A percentile compares a stretch with the other conserved stretches of the same genome.
Conservation (phyloP, 176 grass and related monocot species). For the Urochloa ruziziensis region DNA sequence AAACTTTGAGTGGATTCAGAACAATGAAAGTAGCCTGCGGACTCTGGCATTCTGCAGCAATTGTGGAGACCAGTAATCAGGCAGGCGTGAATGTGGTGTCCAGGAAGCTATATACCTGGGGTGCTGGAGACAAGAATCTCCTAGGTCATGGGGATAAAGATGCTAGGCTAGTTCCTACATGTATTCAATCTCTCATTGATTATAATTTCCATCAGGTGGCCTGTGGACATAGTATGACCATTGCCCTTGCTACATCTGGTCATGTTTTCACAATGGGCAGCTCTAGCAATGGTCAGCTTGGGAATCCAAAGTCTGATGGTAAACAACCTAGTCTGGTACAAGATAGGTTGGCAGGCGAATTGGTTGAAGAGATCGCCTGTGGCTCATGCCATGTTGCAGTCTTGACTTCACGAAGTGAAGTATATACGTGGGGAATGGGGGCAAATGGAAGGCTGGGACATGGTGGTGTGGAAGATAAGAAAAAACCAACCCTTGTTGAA, state of each 20-base stretch:
- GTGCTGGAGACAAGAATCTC: slow-evolving; percentile 74
- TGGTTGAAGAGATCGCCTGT: slow-evolving; percentile 88
- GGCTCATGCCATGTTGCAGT: slow-evolving; percentile 54
- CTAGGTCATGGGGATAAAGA: slow-evolving; percentile 88
- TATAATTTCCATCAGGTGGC: slow-evolving; percentile 83
- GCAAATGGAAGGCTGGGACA: slow-evolving; percentile 86
- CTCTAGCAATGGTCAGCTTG: slow-evolving; percentile 72
- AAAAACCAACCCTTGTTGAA: slow-evolving; percentile 72
- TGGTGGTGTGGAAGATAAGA: slow-evolving; percentile 70
- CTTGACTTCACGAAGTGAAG: slow-evolving; percentile 80
- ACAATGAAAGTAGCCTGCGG: slow-evolving; percentile 76
- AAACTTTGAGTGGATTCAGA: slow-evolving; percentile 56
- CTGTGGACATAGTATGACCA: slow-evolving; percentile 78
- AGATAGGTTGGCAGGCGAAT: slow-evolving; percentile 51
- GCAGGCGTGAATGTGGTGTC: slow-evolving; percentile 42
- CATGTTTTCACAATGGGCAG: slow-evolving; percentile 93
- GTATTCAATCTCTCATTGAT: slow-evolving; percentile 59
- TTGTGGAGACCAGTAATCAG: slow-evolving; percentile 62
- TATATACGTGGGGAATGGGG: slow-evolving; percentile 94
- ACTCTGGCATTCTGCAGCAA: slow-evolving; percentile 82
- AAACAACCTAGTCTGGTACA: slow-evolving; percentile 58
- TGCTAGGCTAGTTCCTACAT: slow-evolving; percentile 60
- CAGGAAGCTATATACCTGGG: slow-evolving; percentile 84
- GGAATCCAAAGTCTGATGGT: slow-evolving; percentile 64
- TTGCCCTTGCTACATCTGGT: slow-evolving; percentile 70